Evolutionary conservation across 495 filamentous ascomycete genomes (phyloP).

Genomic region (Xylaria flabelliformis): DNA sequence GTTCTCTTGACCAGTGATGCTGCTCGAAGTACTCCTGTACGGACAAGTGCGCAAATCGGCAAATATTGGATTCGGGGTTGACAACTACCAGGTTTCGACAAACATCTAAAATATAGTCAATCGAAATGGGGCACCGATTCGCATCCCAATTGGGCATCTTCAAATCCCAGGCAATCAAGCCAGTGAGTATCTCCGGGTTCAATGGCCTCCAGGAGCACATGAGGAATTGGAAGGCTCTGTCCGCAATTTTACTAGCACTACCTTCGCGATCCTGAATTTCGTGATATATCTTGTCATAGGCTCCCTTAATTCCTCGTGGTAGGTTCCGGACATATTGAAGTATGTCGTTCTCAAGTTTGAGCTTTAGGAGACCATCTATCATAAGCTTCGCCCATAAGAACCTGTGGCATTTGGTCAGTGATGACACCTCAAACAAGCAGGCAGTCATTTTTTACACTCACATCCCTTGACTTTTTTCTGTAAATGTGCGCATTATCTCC

Average conservation of each 20-base stretch:
- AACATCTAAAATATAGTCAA: background rate
- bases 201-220: constrained; percentile 3
- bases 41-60: constrained; percentile 1
- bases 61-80: background rate
- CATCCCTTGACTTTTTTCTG: constrained; percentile 3
- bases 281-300: background rate
- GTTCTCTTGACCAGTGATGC: background rate
- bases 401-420: background rate
- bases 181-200: background rate
- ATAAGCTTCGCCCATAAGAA: constrained; percentile 1
- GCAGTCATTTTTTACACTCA: background rate
- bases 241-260: background rate
- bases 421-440: background rate
- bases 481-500: background rate
- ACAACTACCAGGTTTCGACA: constrained; percentile 2
- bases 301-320: background rate
- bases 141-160: background rate
- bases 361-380: constrained; percentile 2
- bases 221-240: constrained; percentile 8
- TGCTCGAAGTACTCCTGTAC: constrained; percentile 5
- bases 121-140: background rate
- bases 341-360: background rate
- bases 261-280: constrained; percentile 1
- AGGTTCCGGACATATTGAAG: background rate
- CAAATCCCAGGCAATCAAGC: background rate